Base-by-base conservation (phyloP, 2,329 filamentous ascomycete genomes). In the Penicillium palitans region DNA sequence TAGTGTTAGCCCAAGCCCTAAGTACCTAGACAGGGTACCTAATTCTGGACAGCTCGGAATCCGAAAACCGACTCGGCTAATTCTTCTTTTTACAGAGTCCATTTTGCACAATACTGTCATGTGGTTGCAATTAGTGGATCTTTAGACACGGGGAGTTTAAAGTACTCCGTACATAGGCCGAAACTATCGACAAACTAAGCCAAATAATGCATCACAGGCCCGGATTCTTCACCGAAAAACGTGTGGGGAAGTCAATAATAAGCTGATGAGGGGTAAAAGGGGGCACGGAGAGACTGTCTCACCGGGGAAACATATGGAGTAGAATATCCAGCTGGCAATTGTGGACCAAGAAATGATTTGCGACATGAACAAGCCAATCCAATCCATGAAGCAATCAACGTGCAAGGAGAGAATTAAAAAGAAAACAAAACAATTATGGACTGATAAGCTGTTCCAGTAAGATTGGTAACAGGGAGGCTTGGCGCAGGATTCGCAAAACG, bases 221-320 rank as follows among this genome's bases (percentile, higher is more conserved):
- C 52, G 52, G 45, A 42, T 59, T 59, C 58, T 66, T 65, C 59
- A 65, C 61, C 63, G 61, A 25, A 46, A 54, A 47, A 35, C 27
- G 37, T 63, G 65, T 57, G 61, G 62, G 59, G 62, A 55, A 57
- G 27, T 35, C 27, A 52, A 29, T 45, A 53, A 57, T 60, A 33
- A 52, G 21, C 35, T 25, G 19, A 57, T 47, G 41, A 55, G 50
- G 61, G 59, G 59, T 37, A 53, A 45, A 39, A 10, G 45, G 45
- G 27, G 53, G n/a, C 15, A 29, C 24, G 42, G 37, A 7, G 53
- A 49, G 25, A 29, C 33, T 2, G 21, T 48, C 39, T 56, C 47
- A 56, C 39, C 47, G 47, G 21, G 24, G 10, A 60, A 42, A 49
- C 12, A 27, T 29, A 40, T 25, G 41, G 42, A 27, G 15, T 15